Evolutionary conservation across 169 alveolate genomes (phyloP), one percentile per base, ranked within the genome.

Genomic region (Plasmodium inui): DNA sequence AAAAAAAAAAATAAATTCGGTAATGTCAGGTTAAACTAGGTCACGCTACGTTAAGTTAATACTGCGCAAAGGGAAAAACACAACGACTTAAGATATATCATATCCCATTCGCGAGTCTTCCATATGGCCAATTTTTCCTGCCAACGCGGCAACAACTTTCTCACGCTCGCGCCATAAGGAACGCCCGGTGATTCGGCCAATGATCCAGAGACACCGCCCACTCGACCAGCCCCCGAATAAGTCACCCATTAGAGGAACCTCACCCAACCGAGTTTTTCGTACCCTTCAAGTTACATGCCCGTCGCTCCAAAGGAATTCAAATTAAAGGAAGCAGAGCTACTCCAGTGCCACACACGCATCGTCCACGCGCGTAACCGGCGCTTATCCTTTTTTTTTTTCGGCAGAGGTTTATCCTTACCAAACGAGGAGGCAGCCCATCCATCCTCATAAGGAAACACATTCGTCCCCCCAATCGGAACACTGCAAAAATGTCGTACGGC

Each of bases 401-500:
- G 44, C 9, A 37, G 8, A 37, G 44, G 44, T 6, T 37, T 37
- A 37, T 37, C 8, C n/a, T 46, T 46, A 46, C 57, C n/a, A 46
- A 46, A 46, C 57, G 57, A 4, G 57, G 57, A 46, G 57, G 57
- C 0, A 46, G 57, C 12, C n/a, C n/a, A 1, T 10, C 2, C 57
- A 46, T 46, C 57, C 57, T 22, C 28, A 19, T 22, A n/a, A 61
- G 32, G 34, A 61, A 19, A 61, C 14, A 61, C 17, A 61, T 32
- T 14, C 30, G 0, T 1, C 73, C 73, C 74, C 32, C 74, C 74
- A 5, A 61, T 6, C 30, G 74, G 9, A 61, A 61, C 74, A 6
- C 3, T 80, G 34, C 39, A 28, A 85, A 74, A 72, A 85, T 85
- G 93, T 85, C 93, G 17, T 85, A 85, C 67, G 93, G 85, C 1